Base-by-base conservation (phyloP, 176 grass and related monocot genomes). In the Oryza nivara region DNA sequence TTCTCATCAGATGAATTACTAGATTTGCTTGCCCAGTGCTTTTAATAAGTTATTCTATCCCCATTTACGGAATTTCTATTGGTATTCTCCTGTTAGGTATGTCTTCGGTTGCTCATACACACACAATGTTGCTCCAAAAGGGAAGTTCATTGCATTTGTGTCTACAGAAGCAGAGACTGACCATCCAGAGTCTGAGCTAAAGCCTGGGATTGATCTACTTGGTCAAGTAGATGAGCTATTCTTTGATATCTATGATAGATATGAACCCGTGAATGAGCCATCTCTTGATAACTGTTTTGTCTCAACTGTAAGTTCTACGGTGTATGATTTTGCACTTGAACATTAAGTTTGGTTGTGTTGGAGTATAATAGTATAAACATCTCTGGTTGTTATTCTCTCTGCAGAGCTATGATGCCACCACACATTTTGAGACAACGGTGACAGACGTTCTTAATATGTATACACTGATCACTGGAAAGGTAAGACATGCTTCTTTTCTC, bases 101-200 rank as follows among this genome's bases (percentile, higher is more conserved):
- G 80, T 97, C 25, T 97, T 97, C 38, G 92, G 95, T 92, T 97
- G 90, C 71, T 97, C 95, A 34, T 97, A 97, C 74, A 89, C 88
- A 15, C 95, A 97, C 90, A 97, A 97, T 46, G 90, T 97, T 11
- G 95, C 95, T 4, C 95, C 95, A 15, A 94, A 83, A 86, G 95
- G 95, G 80, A 97, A 92, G 78, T 97, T 92, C 76, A 94, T 97
- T 86, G 92, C 95, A 77, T 97, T 97, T 86, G 95, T 97, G 34
- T 94, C 90, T 30, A 56, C 95, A 19, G 95, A 92, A 81, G 95
- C 88, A 2, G 95, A 97, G 52, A 94, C 90, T 47, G 88, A 97
- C 66, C 75, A 82, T 65, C 92, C 90, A 36, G 75, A 94, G 58
- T 65, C 81, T 16, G 95, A 97, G 76, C 74, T 97, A 66, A 89